phyloP scores from a whole-genome alignment of 495 filamentous ascomycete species.

The Aspergillus haitiensis region DNA sequence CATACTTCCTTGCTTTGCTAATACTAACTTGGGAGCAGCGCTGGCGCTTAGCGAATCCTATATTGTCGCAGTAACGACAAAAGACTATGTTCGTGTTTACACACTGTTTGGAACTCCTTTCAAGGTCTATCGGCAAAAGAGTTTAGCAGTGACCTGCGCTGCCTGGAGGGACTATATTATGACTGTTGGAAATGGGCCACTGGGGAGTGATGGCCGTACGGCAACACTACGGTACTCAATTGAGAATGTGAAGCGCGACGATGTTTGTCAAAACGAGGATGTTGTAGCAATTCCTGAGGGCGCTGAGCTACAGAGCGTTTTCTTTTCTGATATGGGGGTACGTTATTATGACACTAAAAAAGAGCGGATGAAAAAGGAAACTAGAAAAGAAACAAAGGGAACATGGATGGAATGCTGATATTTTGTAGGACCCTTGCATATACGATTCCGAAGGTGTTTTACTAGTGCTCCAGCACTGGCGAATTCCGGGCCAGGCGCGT shows the following conservation, averaged over 20 bases:
- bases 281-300: conserved; percentile 78
- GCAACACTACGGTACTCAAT: conserved; percentile 77
- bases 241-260: conserved; percentile 90
- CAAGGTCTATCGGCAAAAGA: conserved; percentile 86
- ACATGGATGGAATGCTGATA: background rate
- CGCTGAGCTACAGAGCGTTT: conserved; percentile 71
- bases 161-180: conserved; percentile 93
- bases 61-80: conserved; percentile 79
- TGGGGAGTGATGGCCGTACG: conserved; percentile 72
- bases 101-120: conserved; percentile 90
- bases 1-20: background rate
- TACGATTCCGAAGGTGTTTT: conserved; percentile 90
- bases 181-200: conserved; percentile 87
- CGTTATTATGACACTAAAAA: conserved; percentile 26
- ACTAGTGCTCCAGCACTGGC: conserved; percentile 87
- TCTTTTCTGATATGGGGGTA: conserved; percentile 87
- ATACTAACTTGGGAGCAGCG: conserved; percentile 41
- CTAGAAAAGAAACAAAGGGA: background rate
- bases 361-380: no score
- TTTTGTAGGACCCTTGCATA: conserved; percentile 76
- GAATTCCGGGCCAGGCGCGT: conserved; percentile 74
- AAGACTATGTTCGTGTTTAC: conserved; percentile 86
- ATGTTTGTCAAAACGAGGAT: conserved; percentile 89
- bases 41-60: conserved; percentile 93
- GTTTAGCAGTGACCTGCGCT: conserved; percentile 86